Evolutionary conservation across 2,329 filamentous ascomycete genomes (phyloP).

Genomic region (Myotisia sp.): DNA sequence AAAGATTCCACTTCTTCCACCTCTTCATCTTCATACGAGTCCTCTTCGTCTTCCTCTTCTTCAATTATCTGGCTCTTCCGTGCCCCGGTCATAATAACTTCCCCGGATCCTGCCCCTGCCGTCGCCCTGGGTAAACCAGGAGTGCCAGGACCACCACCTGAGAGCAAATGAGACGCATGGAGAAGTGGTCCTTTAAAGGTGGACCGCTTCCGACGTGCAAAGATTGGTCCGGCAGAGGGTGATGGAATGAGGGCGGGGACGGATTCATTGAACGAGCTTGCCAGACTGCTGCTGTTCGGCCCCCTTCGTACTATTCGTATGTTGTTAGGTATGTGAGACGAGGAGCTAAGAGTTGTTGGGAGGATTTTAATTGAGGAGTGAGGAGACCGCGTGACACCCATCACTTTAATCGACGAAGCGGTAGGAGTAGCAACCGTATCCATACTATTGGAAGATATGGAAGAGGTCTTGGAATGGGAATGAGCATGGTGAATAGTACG

Average conservation of each 20-base stretch:
- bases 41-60: conserved; percentile 28
- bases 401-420: conserved; percentile 41
- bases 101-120: conserved; percentile 16
- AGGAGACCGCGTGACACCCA: conserved; percentile 49
- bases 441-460: conserved; percentile 68
- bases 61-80: conserved; percentile 32
- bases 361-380: conserved; percentile 92
- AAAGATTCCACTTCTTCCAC: conserved; percentile 31
- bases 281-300: conserved; percentile 17
- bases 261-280: conserved; percentile 26
- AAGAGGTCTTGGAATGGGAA: conserved; percentile 86
- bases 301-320: conserved; percentile 61
- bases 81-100: conserved; percentile 17
- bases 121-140: conserved; percentile 20
- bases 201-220: conserved; percentile 32
- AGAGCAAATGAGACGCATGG: conserved; percentile 25
- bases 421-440: conserved; percentile 55
- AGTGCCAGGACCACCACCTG: conserved; percentile 20
- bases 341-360: conserved; percentile 67
- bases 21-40: conserved; percentile 19
- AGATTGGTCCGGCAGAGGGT: conserved; percentile 30
- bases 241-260: conserved; percentile 25
- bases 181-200: conserved; percentile 34
- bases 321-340: conserved; percentile 63
- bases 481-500: conserved; percentile 81